phyloP scores from a whole-genome alignment of 306 rosid species.

The Corylus americana region DNA sequence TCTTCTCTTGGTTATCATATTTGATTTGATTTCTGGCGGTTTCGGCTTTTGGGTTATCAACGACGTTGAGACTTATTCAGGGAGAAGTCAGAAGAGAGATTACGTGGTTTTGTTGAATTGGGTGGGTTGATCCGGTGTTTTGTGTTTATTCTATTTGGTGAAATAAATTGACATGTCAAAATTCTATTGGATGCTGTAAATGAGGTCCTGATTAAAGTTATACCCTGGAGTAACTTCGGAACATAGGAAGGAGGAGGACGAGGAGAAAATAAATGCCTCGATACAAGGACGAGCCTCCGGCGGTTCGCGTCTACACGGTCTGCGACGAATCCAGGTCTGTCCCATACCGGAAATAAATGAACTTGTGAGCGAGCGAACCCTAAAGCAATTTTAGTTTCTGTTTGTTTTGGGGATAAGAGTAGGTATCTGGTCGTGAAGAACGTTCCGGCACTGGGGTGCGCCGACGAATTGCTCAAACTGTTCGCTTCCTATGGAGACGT shows the following conservation, averaged over 20 bases:
- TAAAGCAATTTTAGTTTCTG: not conserved
- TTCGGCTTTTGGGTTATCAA: no score
- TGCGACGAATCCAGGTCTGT: slow-evolving; percentile 82
- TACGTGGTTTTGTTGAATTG: no score
- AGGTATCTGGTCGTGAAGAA: slow-evolving; percentile 85
- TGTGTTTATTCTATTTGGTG: no score
- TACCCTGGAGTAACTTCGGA: no score
- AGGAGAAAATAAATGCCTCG: slow-evolving; percentile 52
- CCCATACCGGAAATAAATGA: not conserved
- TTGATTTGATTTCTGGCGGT: no score
- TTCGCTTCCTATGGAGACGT: slow-evolving; percentile 78
- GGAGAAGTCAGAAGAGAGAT: no score
- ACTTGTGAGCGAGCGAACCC: not conserved
- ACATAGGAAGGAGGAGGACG: not conserved
- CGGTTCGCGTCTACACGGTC: slow-evolving; percentile 79
- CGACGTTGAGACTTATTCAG: no score
- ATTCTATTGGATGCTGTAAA: no score
- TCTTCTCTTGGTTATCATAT: no score
- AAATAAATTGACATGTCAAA: no score
- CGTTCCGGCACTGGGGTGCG: slow-evolving; percentile 87
- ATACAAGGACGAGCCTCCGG: slow-evolving; percentile 61
- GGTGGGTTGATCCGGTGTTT: no score
- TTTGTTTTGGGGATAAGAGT: not conserved
- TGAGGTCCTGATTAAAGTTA: no score
- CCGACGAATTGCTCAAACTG: slow-evolving; percentile 63